Percentiles rank a stretch among this genome's conserved stretches.
These are phyloP conservation scores for Rosa multiflora DNA, from an alignment of 306 rosid species.

Conservation along the genomic window DNA sequence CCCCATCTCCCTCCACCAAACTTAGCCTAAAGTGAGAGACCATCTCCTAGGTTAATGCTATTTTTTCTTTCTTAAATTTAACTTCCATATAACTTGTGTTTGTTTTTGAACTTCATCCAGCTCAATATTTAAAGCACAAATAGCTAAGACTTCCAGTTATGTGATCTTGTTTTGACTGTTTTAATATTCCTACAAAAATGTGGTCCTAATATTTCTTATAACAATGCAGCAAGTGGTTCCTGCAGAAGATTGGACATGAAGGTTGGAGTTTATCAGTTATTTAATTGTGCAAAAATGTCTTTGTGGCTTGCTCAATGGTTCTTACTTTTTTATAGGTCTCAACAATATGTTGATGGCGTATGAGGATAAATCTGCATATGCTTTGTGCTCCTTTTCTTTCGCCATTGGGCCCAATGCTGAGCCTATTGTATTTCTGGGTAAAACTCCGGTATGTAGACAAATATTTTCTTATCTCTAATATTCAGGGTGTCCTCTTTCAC, in stretches of 20 bases:
- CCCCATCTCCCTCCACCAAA: background rate
- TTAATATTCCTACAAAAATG: background rate
- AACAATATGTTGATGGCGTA: constrained; percentile 89
- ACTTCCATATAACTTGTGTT: background rate
- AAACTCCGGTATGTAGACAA: constrained; percentile 60
- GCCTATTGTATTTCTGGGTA: constrained; percentile 80
- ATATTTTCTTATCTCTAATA: background rate
- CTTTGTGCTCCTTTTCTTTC: constrained; percentile 77
- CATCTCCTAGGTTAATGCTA: background rate
- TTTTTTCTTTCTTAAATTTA: background rate
- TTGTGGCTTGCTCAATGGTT: constrained; percentile 19
- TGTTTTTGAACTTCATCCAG: background rate
- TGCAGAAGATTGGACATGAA: constrained; percentile 95
- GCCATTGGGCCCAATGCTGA: constrained; percentile 65
- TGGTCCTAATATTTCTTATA: constrained; percentile 13
- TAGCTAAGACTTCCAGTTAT: constrained; percentile 5
- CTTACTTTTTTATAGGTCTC: constrained; percentile 58
- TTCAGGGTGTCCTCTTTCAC: background rate
- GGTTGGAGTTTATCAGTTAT: constrained; percentile 41
- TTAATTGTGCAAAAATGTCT: constrained; percentile 9
- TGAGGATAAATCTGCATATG: constrained; percentile 92
- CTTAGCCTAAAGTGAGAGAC: background rate
- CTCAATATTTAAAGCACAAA: background rate
- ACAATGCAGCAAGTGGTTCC: constrained; percentile 94
- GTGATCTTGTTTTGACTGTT: constrained; percentile 8